Conservation (phyloP, 2,329 filamentous ascomycete species). For the Clathrospora elynae region DNA sequence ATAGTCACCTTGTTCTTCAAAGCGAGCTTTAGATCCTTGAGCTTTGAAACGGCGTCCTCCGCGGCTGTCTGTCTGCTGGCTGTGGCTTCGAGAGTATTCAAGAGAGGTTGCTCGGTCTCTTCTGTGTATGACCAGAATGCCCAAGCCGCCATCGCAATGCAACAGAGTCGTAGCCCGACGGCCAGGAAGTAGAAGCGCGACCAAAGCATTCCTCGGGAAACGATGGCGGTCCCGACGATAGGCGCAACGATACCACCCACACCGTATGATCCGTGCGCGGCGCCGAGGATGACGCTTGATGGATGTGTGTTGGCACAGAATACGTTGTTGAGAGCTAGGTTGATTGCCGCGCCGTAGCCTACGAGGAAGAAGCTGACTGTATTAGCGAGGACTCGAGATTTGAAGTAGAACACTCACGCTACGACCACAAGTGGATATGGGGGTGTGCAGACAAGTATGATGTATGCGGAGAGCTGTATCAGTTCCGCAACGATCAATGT, state of each 20-base stretch:
- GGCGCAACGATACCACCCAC: slow-evolving; percentile 64
- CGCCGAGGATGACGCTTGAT: slow-evolving; percentile 60
- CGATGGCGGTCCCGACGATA: slow-evolving; percentile 74
- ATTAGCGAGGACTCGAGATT: slow-evolving; percentile 14
- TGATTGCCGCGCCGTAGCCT: slow-evolving; percentile 58
- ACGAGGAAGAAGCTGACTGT: slow-evolving; percentile 67
- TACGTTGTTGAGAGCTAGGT: slow-evolving; percentile 61
- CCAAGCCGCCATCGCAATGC: slow-evolving; percentile 65
- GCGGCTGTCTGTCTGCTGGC: slow-evolving; percentile 48
- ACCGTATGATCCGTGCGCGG: slow-evolving; percentile 68
- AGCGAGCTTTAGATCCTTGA: slow-evolving; percentile 57
- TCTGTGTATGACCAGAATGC: slow-evolving; percentile 72
- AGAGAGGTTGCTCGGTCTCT: slow-evolving; percentile 57
- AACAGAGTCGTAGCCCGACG: slow-evolving; percentile 62
- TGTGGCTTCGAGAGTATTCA: slow-evolving; percentile 52
- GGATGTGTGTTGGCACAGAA: slow-evolving; percentile 61
- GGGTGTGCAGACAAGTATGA: slow-evolving; percentile 68
- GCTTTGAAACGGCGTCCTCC: slow-evolving; percentile 51
- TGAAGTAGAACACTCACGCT: slow-evolving; percentile 36
- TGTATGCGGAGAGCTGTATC: slow-evolving; percentile 64
- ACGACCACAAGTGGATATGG: slow-evolving; percentile 71
- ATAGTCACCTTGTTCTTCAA: slow-evolving; percentile 65
- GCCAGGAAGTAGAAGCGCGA: slow-evolving; percentile 74
- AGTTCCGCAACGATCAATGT: slow-evolving; percentile 64
- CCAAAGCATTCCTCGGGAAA: slow-evolving; percentile 67